phyloP scores from a whole-genome alignment of 2,329 filamentous ascomycete genomes.

The Arthrobotrys iridis region DNA sequence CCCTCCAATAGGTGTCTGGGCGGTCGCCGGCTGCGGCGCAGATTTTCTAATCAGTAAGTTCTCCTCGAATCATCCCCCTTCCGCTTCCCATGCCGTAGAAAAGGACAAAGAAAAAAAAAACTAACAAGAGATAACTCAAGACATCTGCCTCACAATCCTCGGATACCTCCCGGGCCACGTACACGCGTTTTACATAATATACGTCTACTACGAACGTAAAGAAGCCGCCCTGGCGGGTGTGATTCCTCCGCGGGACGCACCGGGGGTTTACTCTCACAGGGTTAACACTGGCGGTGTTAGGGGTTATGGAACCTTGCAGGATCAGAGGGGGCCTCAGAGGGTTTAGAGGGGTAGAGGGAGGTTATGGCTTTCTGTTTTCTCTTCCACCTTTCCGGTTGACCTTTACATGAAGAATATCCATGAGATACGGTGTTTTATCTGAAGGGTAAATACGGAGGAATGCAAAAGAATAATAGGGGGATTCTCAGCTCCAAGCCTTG shows the following conservation, averaged over 20 bases:
- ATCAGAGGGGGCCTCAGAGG: constrained; percentile 4
- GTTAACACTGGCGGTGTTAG: constrained; percentile 41
- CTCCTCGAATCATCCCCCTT: background rate
- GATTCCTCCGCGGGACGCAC: constrained; percentile 23
- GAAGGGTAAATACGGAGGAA: background rate
- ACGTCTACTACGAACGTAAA: constrained; percentile 78
- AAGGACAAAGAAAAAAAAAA: background rate
- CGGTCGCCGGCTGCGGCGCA: constrained; percentile 72
- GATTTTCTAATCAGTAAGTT: constrained; percentile 60
- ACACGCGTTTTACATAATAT: constrained; percentile 83
- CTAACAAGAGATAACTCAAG: constrained; percentile 59
- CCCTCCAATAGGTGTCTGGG: constrained; percentile 72
- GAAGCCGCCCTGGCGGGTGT: constrained; percentile 38
- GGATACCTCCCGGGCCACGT: constrained; percentile 81
- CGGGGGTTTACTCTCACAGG: constrained; percentile 40
- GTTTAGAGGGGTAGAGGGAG: constrained; percentile 3
- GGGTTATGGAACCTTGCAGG: constrained; percentile 40
- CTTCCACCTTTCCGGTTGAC: background rate
- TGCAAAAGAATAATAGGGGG: no score
- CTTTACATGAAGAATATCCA: background rate
- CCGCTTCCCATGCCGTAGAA: background rate
- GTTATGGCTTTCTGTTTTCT: background rate
- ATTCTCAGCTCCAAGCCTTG: no score
- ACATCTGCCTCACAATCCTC: constrained; percentile 73
- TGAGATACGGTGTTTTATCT: background rate